Conservation (phyloP, 2,329 filamentous ascomycete species). For the Leptographium wingfieldii region DNA sequence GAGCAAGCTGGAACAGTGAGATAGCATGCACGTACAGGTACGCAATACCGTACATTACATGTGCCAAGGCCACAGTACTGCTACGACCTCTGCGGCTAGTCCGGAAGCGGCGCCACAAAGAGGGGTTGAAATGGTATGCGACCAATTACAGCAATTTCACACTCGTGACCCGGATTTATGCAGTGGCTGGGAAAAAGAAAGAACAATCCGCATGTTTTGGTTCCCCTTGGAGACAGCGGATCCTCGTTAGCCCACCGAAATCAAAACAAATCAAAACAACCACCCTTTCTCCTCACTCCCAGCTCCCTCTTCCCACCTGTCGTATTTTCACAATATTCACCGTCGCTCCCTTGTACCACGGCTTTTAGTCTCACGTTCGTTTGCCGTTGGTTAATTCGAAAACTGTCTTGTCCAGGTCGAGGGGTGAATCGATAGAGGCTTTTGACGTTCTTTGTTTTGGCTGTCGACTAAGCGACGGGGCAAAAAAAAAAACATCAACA, state of each 20-base stretch:
- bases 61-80: background rate
- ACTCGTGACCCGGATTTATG: conserved; percentile 4
- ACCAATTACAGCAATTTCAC: background rate
- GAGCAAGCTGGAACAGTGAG: background rate
- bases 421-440: background rate
- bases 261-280: conserved; percentile 17
- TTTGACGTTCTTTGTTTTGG: conserved; percentile 6
- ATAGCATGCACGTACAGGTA: background rate
- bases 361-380: background rate
- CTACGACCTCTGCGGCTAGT: background rate
- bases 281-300: conserved; percentile 4
- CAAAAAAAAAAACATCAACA: conserved; percentile 9
- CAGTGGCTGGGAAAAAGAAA: conserved; percentile 5
- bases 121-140: background rate
- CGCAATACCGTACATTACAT: background rate
- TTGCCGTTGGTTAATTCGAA: conserved; percentile 8
- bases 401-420: background rate
- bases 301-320: background rate
- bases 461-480: conserved; percentile 5
- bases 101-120: background rate
- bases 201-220: conserved; percentile 8
- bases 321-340: conserved; percentile 1
- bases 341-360: background rate
- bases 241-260: conserved; percentile 13
- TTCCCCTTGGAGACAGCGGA: conserved; percentile 15